Evolutionary conservation across 169 alveolate genomes (phyloP), one percentile per base, ranked within the genome.

Genomic region (Plasmodium gonderi): DNA sequence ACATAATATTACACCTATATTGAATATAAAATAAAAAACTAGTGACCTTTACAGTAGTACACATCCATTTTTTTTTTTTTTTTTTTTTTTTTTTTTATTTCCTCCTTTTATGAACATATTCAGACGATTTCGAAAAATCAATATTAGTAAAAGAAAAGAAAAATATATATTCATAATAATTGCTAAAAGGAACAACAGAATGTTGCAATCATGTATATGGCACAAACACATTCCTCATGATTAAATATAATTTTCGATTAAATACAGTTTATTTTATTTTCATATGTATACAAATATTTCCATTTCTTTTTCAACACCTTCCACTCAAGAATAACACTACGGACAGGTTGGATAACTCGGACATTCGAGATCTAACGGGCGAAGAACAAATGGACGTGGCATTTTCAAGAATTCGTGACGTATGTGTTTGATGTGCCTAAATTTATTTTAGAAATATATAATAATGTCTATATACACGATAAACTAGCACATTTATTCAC

Each of bases 311-410:
- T 60, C 47, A 23, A 12, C 20, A 12, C 14, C 5, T 49, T 29
- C 47, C 72, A 29, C 26, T 69, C 38, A 47, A 82, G 92, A 82
- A 47, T 47, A 65, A 82, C 17, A 31, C 47, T 60, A 31, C 42
- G 60, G 12, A 45, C 20, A 26, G 64, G 20, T 11, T 23, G 38
- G 64, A 69, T 12, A 75, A 45, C 38, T 67, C 45, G 76, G 81
- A 26, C 17, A 72, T 38, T 42, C 51, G 82, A 26, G 75, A 68
- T 9, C 64, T 82, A 29, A 29, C 77, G 26, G 42, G 31, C 26
- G 92, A 82, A 45, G 92, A 82, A 36, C 65, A 82, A 45, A 44
- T 82, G n/a, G 92, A 82, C 31, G 11, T 82, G 23, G 82, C 82
- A 17, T 47, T 82, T 31, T 82, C 92, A 14, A 82, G 54, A 82